Base-by-base conservation (phyloP, 1,139 yeast genomes). In the Suhomyces taliae region DNA sequence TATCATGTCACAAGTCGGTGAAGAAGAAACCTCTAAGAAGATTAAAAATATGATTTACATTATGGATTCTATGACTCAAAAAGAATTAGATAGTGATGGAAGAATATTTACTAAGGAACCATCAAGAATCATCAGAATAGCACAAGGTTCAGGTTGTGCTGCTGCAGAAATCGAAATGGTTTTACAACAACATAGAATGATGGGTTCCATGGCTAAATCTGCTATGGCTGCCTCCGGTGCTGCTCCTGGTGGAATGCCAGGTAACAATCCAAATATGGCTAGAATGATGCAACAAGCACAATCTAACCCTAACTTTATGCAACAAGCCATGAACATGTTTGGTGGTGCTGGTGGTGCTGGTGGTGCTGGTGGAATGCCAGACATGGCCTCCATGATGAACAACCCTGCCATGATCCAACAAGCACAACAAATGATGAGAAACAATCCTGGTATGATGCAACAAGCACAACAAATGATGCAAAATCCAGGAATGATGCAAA, bases 81-180 rank as follows among this genome's bases (percentile, higher is more conserved):
- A 85, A 60, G 99, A 93, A 70, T 79, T 93, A 53, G 96, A 90
- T 58, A 82, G 90, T 53, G 99, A 93, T 64, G 99, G 99, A 1
- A 74, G 82, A 52, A 72, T 89, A 27, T 90, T 93, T 65, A 78
- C 81, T 40, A 83, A 85, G 44, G 83, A 91, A 64, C 99, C 98
- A 5, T 78, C 85, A 43, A 81, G 99, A 64, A 82, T 93, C 46
- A 81, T 91, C 19, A 79, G 99, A 58, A 95, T 93, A 7, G 98
- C 99, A 0, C 79, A 89, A 53, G 99, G 99, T n/a, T 85, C 97
- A 7, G 99, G 99, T 12, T 90, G 97, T 36, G 75, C 93, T 3
- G 96, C 88, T 0, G 83, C 90, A 5, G 99, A 93, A 57, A 97
- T 93, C 26, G 97, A 93, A 65, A 90, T 90, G 80, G 90, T 91